phyloP scores from a whole-genome alignment of 2,329 filamentous ascomycete species.

The Elsinoe ampelina region DNA sequence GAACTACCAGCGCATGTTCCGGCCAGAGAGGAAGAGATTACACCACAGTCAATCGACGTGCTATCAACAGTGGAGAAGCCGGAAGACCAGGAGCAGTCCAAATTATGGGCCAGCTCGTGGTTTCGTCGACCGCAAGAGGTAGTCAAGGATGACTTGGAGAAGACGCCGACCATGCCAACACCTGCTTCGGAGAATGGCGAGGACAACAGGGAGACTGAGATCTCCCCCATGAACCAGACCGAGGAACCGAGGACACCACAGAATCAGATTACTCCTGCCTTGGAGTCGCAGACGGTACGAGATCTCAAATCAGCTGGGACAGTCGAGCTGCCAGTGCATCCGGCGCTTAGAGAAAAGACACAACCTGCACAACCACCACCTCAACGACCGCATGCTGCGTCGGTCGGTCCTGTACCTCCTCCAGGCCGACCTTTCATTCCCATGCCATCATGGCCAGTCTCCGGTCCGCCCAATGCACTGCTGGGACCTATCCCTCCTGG shows the following conservation, averaged over 20 bases:
- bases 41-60: conserved; percentile 1
- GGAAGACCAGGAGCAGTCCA: conserved; percentile 1
- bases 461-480: conserved; percentile 1
- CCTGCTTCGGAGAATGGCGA: background rate
- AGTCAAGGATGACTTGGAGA: background rate
- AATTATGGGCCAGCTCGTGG: conserved; percentile 6
- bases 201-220: background rate
- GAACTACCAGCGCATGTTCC: conserved; percentile 8
- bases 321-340: background rate
- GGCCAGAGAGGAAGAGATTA: background rate
- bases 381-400: conserved; percentile 2
- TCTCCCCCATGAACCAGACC: conserved; percentile 1
- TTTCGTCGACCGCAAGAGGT: conserved; percentile 9
- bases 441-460: conserved; percentile 7
- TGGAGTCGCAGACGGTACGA: background rate
- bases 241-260: background rate
- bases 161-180: conserved; percentile 3
- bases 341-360: background rate
- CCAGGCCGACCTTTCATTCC: conserved; percentile 3
- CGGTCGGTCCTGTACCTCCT: background rate
- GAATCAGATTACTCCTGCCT: background rate
- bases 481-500: conserved; percentile 4
- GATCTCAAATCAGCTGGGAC: background rate
- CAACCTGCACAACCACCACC: background rate
- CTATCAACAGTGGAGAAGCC: background rate